These are phyloP conservation scores for Sphaerobolus stellatus DNA, from an alignment of 1,284 basidiomycete species.

Conservation along the genomic window DNA sequence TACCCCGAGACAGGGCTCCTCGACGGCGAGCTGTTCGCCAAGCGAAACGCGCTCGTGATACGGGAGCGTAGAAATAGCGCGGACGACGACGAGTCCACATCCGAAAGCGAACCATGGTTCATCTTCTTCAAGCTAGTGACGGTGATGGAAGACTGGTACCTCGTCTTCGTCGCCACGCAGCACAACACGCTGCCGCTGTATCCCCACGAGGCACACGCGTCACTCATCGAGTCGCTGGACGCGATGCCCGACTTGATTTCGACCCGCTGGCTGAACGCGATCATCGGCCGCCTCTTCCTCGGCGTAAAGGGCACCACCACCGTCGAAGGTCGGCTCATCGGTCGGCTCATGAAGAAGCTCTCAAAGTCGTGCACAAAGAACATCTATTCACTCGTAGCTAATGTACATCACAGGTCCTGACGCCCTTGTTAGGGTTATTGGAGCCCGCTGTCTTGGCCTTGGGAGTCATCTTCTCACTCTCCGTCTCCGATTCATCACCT, in stretches of 20 bases:
- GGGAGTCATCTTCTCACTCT: no score
- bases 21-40: constrained; percentile 87
- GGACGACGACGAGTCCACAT: constrained; percentile 50
- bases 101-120: constrained; percentile 90
- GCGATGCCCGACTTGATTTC: constrained; percentile 93
- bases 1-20: constrained; percentile 63
- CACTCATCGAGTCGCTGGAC: constrained; percentile 82
- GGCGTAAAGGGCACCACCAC: constrained; percentile 83
- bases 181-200: constrained; percentile 54
- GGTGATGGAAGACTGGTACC: constrained; percentile 97
- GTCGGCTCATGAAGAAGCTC: constrained; percentile 90
- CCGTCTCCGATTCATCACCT: no score
- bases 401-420: constrained; percentile 70
- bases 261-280: constrained; percentile 94
- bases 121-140: constrained; percentile 82
- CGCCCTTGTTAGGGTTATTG: constrained; percentile 85
- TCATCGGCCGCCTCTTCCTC: constrained; percentile 91
- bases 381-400: no score
- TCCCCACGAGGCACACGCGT: constrained; percentile 85
- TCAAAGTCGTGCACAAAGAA: constrained; percentile 50
- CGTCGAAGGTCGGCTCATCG: constrained; percentile 83
- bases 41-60: constrained; percentile 78
- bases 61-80: constrained; percentile 44
- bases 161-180: constrained; percentile 75
- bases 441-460: no score